Evolutionary conservation across 495 filamentous ascomycete genomes (phyloP), one percentile per base, ranked within the genome.

Genomic region (Neurospora africana): DNA sequence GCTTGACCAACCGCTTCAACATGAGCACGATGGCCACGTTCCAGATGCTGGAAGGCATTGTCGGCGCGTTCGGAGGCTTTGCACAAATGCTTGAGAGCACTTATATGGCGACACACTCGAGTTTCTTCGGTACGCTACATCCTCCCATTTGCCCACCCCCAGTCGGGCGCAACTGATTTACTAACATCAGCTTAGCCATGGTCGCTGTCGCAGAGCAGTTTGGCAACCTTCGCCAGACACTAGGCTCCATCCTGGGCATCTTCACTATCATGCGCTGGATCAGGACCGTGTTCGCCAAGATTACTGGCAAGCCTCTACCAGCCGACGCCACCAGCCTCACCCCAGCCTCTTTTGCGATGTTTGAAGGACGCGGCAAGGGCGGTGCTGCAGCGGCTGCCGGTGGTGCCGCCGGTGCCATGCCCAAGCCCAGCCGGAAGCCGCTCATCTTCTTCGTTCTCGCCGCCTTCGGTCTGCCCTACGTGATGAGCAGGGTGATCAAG

Each of bases 61-160:
- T 98, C n/a, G 91, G 93, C n/a, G 94, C 96, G 19, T 98, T 95
- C 82, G 93, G 95, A 37, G 96, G 96, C 3, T 97, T 99, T 79
- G 94, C 96, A 21, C 96, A 99, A 86, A 98, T 99, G 96, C 87
- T 99, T 13, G 95, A 99, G 83, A 98, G 95, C 81, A 98, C 96
- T 13, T 99, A 97, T 77, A 98, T 99, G 96, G 95, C 96, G n/a
- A 99, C 96, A 4, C 96, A 98, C 84, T 96, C 92, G 68, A 95
- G 91, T 69, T 99, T 99, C 83, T 98, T 98, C 79, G 95, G 95
- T 98, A 89, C 79, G 91, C 85, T 36, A 39, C 27, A 36, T 30
- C 44, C 13, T 19, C 4, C 21, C 58, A 17, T 8, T 33, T 33
- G 4, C 47, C 5, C 21, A 10, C 47, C 2, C 47, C 47, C 21